Conservation (phyloP, 257 asterid species). For the Ajuga chamaepitys region DNA sequence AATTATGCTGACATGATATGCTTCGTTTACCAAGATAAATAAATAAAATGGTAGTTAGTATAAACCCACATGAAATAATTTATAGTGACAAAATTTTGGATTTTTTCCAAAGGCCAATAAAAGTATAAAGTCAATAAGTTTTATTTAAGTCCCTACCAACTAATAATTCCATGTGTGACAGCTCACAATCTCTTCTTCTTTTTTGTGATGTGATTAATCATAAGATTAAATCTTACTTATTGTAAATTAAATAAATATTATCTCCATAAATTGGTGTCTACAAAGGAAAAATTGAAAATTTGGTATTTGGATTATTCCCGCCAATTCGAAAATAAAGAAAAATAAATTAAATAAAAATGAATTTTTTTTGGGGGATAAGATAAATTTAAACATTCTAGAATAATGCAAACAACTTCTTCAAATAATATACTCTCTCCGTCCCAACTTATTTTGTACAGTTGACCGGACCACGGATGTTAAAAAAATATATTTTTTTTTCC, state of each 20-base stretch:
- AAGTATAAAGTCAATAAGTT: constrained; percentile 21
- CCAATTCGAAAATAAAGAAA: neutral
- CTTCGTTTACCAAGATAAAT: neutral
- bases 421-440: too few species aligned
- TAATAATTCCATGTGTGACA: constrained; percentile 30
- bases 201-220: constrained; percentile 10
- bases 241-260: neutral
- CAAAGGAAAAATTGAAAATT: neutral
- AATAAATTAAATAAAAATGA: too few species aligned
- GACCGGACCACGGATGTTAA: too few species aligned
- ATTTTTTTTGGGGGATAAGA: too few species aligned
- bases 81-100: constrained; percentile 4
- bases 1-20: too few species aligned
- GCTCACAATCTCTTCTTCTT: constrained; percentile 8
- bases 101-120: constrained; percentile 15
- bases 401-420: too few species aligned
- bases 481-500: too few species aligned
- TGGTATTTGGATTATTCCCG: neutral
- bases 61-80: constrained; percentile 11
- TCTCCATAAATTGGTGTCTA: neutral
- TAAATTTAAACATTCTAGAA: too few species aligned
- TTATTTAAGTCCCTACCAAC: constrained; percentile 22
- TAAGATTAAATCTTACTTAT: neutral
- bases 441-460: too few species aligned
- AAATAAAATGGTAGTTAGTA: neutral